A percentile compares a stretch with the other conserved stretches of the same genome.
Conservation (phyloP, 495 filamentous ascomycete species). For the Penicillium roqueforti region DNA sequence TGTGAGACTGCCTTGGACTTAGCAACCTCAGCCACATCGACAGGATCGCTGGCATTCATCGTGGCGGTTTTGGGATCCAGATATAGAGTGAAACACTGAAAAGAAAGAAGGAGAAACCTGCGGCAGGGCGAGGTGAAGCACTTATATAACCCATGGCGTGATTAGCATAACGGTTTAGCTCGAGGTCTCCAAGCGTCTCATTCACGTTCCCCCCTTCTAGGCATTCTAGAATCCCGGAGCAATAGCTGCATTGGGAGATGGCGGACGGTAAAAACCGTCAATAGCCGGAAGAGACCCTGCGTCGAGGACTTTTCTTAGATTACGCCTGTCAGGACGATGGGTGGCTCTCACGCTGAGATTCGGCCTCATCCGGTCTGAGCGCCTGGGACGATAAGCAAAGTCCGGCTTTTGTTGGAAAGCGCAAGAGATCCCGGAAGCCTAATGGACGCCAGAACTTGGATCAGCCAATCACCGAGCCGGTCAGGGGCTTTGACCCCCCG, state of each 20-base stretch:
- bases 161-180: not conserved
- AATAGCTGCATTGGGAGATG: constrained; percentile 11
- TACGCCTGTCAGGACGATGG: not conserved
- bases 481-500: not conserved
- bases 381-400: not conserved
- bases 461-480: constrained; percentile 5
- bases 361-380: constrained; percentile 8
- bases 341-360: not conserved
- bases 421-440: constrained; percentile 6
- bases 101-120: not conserved
- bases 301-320: not conserved
- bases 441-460: constrained; percentile 10
- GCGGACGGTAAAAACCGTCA: constrained; percentile 10
- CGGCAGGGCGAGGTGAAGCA: not conserved
- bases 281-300: constrained; percentile 15
- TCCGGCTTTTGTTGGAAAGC: not conserved
- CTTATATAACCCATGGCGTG: constrained; percentile 1
- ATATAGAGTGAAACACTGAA: constrained; percentile 2
- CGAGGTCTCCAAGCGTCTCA: not conserved
- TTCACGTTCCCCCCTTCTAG: not conserved
- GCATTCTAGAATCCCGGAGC: constrained; percentile 9
- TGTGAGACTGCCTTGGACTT: constrained; percentile 24
- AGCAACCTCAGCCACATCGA: constrained; percentile 28
- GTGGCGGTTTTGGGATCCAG: not conserved
- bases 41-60: constrained; percentile 33